Conservation (phyloP, 1,284 basidiomycete genomes). For the Cryptococcus wingfieldii region DNA sequence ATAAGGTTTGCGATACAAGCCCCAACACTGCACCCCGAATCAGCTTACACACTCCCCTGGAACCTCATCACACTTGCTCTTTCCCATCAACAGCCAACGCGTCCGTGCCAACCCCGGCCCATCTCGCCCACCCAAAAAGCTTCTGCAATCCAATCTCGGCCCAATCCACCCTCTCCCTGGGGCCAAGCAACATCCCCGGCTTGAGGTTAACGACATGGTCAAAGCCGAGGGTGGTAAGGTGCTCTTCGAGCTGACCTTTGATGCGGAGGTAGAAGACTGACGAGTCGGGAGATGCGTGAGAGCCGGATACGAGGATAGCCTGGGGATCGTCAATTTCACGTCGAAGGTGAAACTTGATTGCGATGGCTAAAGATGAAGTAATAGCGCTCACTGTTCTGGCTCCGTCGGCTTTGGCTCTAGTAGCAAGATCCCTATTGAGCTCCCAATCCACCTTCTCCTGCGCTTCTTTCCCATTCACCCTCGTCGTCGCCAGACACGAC, state of each 20-base stretch:
- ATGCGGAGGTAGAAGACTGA: constrained; percentile 33
- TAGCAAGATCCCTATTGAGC: constrained; percentile 38
- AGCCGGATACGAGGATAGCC: constrained; percentile 42
- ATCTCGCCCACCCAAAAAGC: constrained; percentile 15
- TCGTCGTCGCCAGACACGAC: constrained; percentile 40
- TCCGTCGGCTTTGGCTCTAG: constrained; percentile 38
- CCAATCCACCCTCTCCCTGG: constrained; percentile 21
- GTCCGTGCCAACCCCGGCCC: constrained; percentile 18
- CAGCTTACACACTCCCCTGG: background rate
- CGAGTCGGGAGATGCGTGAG: constrained; percentile 20
- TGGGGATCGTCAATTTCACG: constrained; percentile 3
- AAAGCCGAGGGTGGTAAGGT: constrained; percentile 32
- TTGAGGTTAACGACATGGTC: constrained; percentile 36
- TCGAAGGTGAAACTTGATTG: no score
- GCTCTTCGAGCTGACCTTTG: constrained; percentile 45
- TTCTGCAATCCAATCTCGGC: constrained; percentile 13
- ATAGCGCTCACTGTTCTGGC: constrained; percentile 32
- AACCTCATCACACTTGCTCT: constrained; percentile 21
- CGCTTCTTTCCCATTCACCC: constrained; percentile 24
- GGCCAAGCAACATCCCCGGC: constrained; percentile 37
- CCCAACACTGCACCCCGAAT: constrained; percentile 25
- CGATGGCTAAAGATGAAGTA: background rate
- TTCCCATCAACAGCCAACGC: constrained; percentile 19
- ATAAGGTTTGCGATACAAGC: constrained; percentile 37
- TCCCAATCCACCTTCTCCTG: constrained; percentile 38